phyloP scores from a whole-genome alignment of 164 flowering plant genomes.

The Umbellularia californica region DNA sequence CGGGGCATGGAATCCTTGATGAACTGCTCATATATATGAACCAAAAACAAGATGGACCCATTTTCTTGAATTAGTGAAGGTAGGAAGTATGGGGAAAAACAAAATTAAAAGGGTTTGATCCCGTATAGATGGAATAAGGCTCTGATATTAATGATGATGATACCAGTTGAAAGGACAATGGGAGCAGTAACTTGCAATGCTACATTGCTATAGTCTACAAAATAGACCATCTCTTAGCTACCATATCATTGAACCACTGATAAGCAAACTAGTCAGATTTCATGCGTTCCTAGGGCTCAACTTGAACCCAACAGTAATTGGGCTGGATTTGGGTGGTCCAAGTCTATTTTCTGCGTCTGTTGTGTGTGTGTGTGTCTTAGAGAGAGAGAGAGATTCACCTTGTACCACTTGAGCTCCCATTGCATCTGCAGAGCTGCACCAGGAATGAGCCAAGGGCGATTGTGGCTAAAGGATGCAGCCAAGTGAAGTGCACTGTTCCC shows the following conservation, averaged over 20 bases:
- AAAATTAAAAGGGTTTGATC: background rate
- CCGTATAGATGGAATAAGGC: no score
- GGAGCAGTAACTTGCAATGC: background rate
- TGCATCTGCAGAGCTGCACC: constrained; percentile 48
- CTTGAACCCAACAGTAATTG: background rate
- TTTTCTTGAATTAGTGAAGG: background rate
- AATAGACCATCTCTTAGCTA: background rate
- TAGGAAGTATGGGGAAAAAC: no score
- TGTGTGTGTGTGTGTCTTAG: background rate
- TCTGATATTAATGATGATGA: no score
- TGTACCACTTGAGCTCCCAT: constrained; percentile 47
- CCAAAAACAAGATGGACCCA: background rate
- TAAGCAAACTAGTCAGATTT: background rate
- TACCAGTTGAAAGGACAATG: background rate
- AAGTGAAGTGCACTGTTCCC: constrained; percentile 41
- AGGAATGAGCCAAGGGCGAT: constrained; percentile 36
- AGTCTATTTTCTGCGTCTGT: no score
- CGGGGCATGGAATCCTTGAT: constrained; percentile 17
- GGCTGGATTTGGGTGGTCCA: no score
- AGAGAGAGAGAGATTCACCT: constrained; percentile 24
- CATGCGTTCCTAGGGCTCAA: background rate
- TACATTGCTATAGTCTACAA: background rate
- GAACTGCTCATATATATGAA: constrained; percentile 9
- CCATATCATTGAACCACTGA: background rate
- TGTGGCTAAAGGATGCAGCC: constrained; percentile 26